phyloP scores from a whole-genome alignment of 169 alveolate genomes.

The Fabrea salina region DNA sequence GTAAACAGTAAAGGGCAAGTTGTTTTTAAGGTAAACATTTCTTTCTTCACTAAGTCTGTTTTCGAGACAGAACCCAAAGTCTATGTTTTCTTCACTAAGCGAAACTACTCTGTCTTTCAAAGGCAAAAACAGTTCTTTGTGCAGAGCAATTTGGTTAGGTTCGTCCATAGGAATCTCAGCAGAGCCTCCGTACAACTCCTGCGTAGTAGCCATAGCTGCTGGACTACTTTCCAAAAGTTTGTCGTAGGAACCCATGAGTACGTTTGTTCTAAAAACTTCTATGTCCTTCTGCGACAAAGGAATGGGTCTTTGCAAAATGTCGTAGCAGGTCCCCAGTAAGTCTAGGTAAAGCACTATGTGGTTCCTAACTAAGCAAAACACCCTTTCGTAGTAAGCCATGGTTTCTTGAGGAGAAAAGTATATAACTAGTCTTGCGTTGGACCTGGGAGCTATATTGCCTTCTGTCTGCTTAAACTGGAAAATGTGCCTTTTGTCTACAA shows the following conservation, averaged over 20 bases:
- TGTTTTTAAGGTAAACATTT: constrained; percentile 32
- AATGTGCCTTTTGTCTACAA: constrained; percentile 54
- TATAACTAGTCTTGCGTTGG: constrained; percentile 60
- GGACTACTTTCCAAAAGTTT: constrained; percentile 14
- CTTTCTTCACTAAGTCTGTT: constrained; percentile 49
- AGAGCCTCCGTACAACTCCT: constrained; percentile 4
- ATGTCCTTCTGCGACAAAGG: constrained; percentile 74
- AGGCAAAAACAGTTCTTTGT: constrained; percentile 58
- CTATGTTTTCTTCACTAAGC: constrained; percentile 42
- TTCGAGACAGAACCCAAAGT: constrained; percentile 42
- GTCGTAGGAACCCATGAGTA: constrained; percentile 52
- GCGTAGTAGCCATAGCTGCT: constrained; percentile 34
- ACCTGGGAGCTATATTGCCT: constrained; percentile 60
- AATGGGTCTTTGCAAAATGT: constrained; percentile 64
- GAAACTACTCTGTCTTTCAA: constrained; percentile 28
- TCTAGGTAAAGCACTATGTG: constrained; percentile 67
- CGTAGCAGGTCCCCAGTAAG: constrained; percentile 74
- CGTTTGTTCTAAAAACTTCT: constrained; percentile 67
- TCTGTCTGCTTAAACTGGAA: constrained; percentile 59
- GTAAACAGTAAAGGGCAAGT: constrained; percentile 39
- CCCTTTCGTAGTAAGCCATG: constrained; percentile 67
- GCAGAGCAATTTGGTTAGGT: constrained; percentile 61
- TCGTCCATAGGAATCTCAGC: constrained; percentile 47
- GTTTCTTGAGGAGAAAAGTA: constrained; percentile 69
- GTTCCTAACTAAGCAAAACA: constrained; percentile 61